Evolutionary conservation across 495 filamentous ascomycete species (phyloP), one percentile per base, ranked within the genome.

Genomic region (Evernia prunastri): DNA sequence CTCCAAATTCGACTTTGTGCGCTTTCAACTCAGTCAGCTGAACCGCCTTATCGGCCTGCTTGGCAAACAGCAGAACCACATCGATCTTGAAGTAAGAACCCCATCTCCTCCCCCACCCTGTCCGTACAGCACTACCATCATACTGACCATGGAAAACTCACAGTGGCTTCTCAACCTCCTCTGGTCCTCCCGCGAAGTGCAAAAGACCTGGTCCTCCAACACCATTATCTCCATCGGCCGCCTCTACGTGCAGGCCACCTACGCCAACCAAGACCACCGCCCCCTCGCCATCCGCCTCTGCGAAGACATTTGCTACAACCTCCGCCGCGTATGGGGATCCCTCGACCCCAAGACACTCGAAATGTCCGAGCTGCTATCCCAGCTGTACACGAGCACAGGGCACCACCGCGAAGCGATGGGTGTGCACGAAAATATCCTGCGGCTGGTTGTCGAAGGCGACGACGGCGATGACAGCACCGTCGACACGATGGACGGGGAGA

Each of bases 301-400:
- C 69, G 81, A 84, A 58, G 81, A 80, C 67, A 83, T 87, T 66
- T 83, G 80, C 71, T 86, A 87, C 74, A 87, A 87, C 61, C 74
- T 87, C 58, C 82, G 82, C 10, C 81, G 83, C 49, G 79, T 80
- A 9, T 83, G 80, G 68, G 83, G 83, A 23, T 77, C 78, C 31
- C 76, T 81, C 7, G 81, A 87, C 66, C 72, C 71, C 8, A 77
- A 82, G 25, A 80, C 84, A 0, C 72, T 87, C 29, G 76, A 81
- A 12, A 82, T 85, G 78, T 78, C 76, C 36, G 76, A 80, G 63
- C 77, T 86, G 47, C 78, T 87, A 0, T 82, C 83, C 0, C 76
- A 75, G 0, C 74, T 87, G 20, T 84, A 81, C 65, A 80, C 81
- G 3, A 75, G 74, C 3, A 79, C 79, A 4, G 73, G 75, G 0